A percentile compares a stretch with the other conserved stretches of the same genome.
These are phyloP conservation scores for Nicotiana obtusifolia DNA, from an alignment of 257 asterid species.

Conservation along the genomic window DNA sequence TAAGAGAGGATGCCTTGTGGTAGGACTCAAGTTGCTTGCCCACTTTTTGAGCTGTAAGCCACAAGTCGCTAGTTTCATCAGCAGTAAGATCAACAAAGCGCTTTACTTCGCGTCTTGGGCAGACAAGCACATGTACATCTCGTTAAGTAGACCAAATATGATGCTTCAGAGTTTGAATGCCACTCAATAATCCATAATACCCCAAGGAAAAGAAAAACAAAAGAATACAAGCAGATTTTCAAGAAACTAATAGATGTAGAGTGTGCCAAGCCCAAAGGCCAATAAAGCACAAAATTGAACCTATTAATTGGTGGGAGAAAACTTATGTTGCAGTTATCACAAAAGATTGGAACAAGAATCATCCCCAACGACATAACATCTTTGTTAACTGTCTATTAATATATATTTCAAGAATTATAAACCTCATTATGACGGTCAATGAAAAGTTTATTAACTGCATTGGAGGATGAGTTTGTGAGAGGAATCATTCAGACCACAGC, in stretches of 20 bases:
- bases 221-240: background rate
- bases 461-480: background rate
- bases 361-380: background rate
- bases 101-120: slow-evolving; percentile 80
- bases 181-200: background rate
- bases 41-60: slow-evolving; percentile 75
- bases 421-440: background rate
- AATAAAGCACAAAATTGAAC: background rate
- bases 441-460: background rate
- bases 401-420: background rate
- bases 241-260: background rate
- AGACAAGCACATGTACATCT: slow-evolving; percentile 74
- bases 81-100: slow-evolving; percentile 78
- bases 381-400: background rate
- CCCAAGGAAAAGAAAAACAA: background rate
- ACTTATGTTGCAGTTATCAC: background rate
- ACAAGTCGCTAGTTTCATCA: slow-evolving; percentile 74
- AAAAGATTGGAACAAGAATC: background rate
- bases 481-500: background rate
- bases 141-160: slow-evolving; percentile 53
- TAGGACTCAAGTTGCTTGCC: slow-evolving; percentile 73
- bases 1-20: slow-evolving; percentile 84
- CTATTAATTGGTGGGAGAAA: background rate
- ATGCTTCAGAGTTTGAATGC: background rate
- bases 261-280: background rate